A percentile compares a stretch with the other conserved stretches of the same genome.
Evolutionary conservation across 352 stramenopile species (phyloP).

Genomic region (Globisporangium alternatum): DNA sequence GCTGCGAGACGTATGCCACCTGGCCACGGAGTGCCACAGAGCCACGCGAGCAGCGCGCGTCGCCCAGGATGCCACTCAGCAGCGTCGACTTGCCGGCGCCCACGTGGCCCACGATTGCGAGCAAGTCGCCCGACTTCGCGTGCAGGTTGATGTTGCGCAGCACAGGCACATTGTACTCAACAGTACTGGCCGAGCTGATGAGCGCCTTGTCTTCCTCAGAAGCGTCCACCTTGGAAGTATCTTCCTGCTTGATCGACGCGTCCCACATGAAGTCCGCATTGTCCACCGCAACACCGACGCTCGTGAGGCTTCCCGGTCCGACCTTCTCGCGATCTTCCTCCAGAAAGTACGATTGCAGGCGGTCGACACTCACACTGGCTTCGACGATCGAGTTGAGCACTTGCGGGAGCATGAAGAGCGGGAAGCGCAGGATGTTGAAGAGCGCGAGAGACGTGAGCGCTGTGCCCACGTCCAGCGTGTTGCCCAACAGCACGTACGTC

Average conservation of each 20-base stretch:
- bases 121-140: slow-evolving; percentile 73
- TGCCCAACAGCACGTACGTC: slow-evolving; percentile 50
- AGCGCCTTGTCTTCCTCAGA: slow-evolving; percentile 21
- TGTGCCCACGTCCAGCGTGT: slow-evolving; percentile 54
- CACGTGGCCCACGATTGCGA: slow-evolving; percentile 66
- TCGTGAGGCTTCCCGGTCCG: slow-evolving; percentile 63
- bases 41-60: slow-evolving; percentile 27
- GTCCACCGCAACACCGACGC: slow-evolving; percentile 34
- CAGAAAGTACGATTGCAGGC: slow-evolving; percentile 53
- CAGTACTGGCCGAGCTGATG: slow-evolving; percentile 7
- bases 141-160: slow-evolving; percentile 60
- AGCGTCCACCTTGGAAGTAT: slow-evolving; percentile 29
- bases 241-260: slow-evolving; percentile 23
- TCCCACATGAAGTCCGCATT: slow-evolving; percentile 69
- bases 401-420: slow-evolving; percentile 95
- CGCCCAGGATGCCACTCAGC: slow-evolving; percentile 41
- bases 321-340: slow-evolving; percentile 69
- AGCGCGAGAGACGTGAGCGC: slow-evolving; percentile 54
- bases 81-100: slow-evolving; percentile 83
- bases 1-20: slow-evolving; percentile 55
- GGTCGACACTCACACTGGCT: slow-evolving; percentile 67
- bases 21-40: slow-evolving; percentile 29
- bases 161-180: slow-evolving; percentile 30
- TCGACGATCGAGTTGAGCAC: slow-evolving; percentile 95
- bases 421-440: slow-evolving; percentile 93